Percentiles rank a stretch among this genome's conserved stretches.
Evolutionary conservation across 176 grass and related monocot genomes (phyloP).

Genomic region (Oropetium thomaeum): DNA sequence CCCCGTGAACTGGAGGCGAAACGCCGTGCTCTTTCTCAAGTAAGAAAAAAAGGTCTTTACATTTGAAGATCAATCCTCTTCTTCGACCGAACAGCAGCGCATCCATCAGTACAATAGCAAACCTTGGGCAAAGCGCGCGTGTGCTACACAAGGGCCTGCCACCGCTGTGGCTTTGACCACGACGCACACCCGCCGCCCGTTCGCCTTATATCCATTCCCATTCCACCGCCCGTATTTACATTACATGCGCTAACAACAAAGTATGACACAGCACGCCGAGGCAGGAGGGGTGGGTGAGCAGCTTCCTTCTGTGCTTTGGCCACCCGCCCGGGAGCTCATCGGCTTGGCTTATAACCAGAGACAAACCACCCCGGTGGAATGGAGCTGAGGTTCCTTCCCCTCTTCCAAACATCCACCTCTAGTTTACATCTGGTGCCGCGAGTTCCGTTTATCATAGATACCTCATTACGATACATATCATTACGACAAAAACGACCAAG

Average conservation of each 20-base stretch:
- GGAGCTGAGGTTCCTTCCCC: neutral
- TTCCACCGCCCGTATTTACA: constrained; percentile 60
- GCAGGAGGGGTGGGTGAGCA: constrained; percentile 30
- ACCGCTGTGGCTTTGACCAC: constrained; percentile 83
- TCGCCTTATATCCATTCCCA: constrained; percentile 44
- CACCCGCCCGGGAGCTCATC: constrained; percentile 10
- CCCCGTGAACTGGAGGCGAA: neutral
- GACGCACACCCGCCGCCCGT: constrained; percentile 42
- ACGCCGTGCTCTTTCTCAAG: constrained; percentile 30
- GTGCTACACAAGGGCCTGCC: constrained; percentile 59
- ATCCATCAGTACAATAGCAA: constrained; percentile 25
- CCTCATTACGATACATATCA: neutral
- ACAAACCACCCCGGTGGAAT: neutral
- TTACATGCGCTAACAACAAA: constrained; percentile 55
- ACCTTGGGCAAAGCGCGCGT: constrained; percentile 26
- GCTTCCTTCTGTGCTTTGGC: constrained; percentile 29
- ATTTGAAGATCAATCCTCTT: constrained; percentile 29
- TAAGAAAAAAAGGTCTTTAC: constrained; percentile 28
- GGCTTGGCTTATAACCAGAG: constrained; percentile 16
- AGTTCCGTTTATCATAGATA: constrained; percentile 19
- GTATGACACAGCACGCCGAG: constrained; percentile 37
- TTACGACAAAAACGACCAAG: constrained; percentile 15
- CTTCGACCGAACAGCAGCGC: constrained; percentile 15
- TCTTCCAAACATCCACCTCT: constrained; percentile 14
- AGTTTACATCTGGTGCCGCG: constrained; percentile 9